These are phyloP conservation scores for Ceratocystis albifundus DNA, from an alignment of 2,329 filamentous ascomycete species.

Conservation along the genomic window DNA sequence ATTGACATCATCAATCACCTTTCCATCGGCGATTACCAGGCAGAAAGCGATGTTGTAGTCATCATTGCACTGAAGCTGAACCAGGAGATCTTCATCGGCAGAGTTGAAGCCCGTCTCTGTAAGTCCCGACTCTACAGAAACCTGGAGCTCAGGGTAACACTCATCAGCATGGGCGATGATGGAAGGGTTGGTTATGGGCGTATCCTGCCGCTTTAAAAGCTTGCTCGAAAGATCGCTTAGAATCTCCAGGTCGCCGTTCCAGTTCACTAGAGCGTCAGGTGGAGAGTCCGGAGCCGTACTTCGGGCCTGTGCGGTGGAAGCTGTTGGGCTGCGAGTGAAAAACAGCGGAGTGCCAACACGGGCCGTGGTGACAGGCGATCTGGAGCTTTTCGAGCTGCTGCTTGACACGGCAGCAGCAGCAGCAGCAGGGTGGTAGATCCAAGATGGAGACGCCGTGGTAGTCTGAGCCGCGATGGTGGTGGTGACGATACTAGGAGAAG, in stretches of 20 bases:
- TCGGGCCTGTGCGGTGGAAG: background rate
- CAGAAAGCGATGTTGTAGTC: conserved; percentile 13
- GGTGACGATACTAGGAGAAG: background rate
- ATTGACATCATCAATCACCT: background rate
- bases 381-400: background rate
- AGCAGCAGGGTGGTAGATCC: background rate
- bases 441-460: background rate
- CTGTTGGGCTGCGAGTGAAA: background rate
- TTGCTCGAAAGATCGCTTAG: background rate
- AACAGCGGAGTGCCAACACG: conserved; percentile 15
- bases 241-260: background rate
- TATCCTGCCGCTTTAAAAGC: background rate
- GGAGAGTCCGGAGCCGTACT: background rate
- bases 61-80: conserved; percentile 8
- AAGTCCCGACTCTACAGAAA: conserved; percentile 3
- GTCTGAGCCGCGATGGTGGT: background rate
- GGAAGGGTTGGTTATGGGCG: background rate
- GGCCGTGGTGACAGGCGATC: background rate
- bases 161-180: background rate
- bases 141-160: conserved; percentile 17
- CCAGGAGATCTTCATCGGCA: background rate
- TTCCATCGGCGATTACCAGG: conserved; percentile 16
- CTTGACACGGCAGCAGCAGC: background rate
- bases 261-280: background rate
- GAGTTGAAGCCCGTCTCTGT: conserved; percentile 17